Percentiles rank a stretch among this genome's conserved stretches.
phyloP scores from a whole-genome alignment of 192 early-diverging fungal species.

The Polychytrium aggregatum region DNA sequence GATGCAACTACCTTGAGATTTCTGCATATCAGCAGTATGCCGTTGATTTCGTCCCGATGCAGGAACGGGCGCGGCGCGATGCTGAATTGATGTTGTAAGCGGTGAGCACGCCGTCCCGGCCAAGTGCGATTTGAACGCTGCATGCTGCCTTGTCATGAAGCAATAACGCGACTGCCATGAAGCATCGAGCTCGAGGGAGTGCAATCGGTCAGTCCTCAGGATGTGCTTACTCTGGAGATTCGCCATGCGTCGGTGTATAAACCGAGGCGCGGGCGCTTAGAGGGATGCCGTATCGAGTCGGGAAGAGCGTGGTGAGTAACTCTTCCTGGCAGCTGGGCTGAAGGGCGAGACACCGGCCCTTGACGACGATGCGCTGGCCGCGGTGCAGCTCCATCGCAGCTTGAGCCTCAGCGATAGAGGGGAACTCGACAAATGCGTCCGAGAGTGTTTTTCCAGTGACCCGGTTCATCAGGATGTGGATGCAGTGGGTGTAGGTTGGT shows the following conservation, averaged over 20 bases:
- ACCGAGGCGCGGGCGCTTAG: too few relatives aligned
- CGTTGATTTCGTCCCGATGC: constrained; percentile 61
- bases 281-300: too few relatives aligned
- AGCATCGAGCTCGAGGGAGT: too few relatives aligned
- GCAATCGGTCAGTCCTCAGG: too few relatives aligned
- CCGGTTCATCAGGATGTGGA: constrained; percentile 48
- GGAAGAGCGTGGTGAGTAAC: constrained; percentile 21
- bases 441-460: constrained; percentile 60
- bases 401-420: constrained; percentile 34
- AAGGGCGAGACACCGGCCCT: constrained; percentile 45
- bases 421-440: constrained; percentile 57
- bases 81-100: too few relatives aligned
- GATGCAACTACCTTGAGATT: constrained; percentile 53
- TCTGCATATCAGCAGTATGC: constrained; percentile 52
- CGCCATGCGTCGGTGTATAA: too few relatives aligned
- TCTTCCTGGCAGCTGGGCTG: constrained; percentile 21
- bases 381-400: constrained; percentile 42
- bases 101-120: too few relatives aligned
- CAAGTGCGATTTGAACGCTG: too few relatives aligned
- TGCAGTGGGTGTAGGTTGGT: constrained; percentile 23
- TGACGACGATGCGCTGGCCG: constrained; percentile 43
- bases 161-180: too few relatives aligned
- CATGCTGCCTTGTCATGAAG: too few relatives aligned
- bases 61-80: too few relatives aligned
- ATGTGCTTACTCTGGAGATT: too few relatives aligned